These are phyloP conservation scores for Paecilomyces variotii DNA, from an alignment of 2,329 filamentous ascomycete species.

Conservation along the genomic window DNA sequence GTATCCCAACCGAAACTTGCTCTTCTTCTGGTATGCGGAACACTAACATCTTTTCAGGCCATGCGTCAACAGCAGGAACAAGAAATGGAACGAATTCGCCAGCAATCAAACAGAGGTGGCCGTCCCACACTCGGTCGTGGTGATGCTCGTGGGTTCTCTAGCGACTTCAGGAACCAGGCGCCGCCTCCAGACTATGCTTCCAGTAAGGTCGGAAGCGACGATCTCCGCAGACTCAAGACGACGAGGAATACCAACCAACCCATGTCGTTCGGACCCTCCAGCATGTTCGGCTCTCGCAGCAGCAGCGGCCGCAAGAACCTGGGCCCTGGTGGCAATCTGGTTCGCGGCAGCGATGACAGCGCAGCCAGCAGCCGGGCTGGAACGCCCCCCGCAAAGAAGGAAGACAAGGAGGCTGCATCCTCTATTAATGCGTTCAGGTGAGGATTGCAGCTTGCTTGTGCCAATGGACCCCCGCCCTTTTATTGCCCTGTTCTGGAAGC, in stretches of 20 bases:
- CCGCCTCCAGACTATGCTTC: conserved; percentile 61
- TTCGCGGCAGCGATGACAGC: conserved; percentile 73
- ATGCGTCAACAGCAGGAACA: conserved; percentile 72
- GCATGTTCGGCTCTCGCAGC: conserved; percentile 81
- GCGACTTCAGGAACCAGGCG: conserved; percentile 57
- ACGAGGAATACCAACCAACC: conserved; percentile 56
- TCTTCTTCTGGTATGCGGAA: conserved; percentile 5
- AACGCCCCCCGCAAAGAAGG: conserved; percentile 68
- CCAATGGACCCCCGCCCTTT: conserved; percentile 1
- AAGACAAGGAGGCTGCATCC: conserved; percentile 53
- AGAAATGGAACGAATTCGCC: conserved; percentile 54
- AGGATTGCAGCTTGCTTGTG: conserved; percentile 26
- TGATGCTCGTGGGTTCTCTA: conserved; percentile 77
- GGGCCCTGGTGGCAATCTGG: conserved; percentile 64
- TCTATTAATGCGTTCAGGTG: conserved; percentile 93
- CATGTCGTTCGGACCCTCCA: conserved; percentile 69
- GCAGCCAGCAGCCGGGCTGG: conserved; percentile 80
- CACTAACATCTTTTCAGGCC: conserved; percentile 37
- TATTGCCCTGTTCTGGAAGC: conserved; percentile 3
- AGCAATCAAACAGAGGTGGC: conserved; percentile 50
- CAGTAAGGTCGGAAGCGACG: conserved; percentile 85
- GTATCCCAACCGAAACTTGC: conserved; percentile 16
- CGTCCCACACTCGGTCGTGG: conserved; percentile 71
- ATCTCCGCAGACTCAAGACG: conserved; percentile 68
- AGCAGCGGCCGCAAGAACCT: conserved; percentile 71